Conservation (phyloP, 2,329 filamentous ascomycete genomes). For the Coniochaeta sp. region DNA sequence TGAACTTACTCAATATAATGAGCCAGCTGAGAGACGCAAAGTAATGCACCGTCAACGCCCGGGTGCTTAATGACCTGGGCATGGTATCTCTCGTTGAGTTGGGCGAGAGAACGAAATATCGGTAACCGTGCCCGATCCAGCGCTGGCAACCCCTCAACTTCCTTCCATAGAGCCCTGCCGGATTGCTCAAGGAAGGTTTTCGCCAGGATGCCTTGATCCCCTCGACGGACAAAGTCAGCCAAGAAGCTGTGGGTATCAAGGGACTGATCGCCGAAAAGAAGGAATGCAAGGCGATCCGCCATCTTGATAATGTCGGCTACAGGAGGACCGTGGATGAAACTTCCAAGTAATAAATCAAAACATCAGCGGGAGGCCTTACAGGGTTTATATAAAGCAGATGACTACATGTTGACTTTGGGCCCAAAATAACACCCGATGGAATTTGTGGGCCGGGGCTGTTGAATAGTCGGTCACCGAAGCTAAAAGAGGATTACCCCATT, state of each 20-base stretch:
- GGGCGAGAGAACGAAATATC: slow-evolving; percentile 53
- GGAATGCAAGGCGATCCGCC: slow-evolving; percentile 42
- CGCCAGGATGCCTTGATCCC: slow-evolving; percentile 43
- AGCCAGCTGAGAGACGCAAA: slow-evolving; percentile 58
- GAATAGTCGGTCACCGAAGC: slow-evolving; percentile 37
- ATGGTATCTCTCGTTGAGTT: slow-evolving; percentile 60
- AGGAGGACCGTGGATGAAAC: slow-evolving; percentile 5
- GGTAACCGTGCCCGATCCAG: slow-evolving; percentile 53
- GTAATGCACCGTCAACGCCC: slow-evolving; percentile 56
- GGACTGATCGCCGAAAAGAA: slow-evolving; percentile 68
- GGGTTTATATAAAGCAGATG: slow-evolving; percentile 10
- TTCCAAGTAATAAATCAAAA: background rate
- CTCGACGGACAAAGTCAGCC: slow-evolving; percentile 42
- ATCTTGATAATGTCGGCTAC: slow-evolving; percentile 26
- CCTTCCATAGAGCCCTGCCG: slow-evolving; percentile 50
- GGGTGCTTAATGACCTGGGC: slow-evolving; percentile 49
- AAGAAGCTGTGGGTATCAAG: slow-evolving; percentile 59
- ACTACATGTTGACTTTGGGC: background rate
- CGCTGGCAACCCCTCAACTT: slow-evolving; percentile 50
- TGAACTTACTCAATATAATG: slow-evolving; percentile 60
- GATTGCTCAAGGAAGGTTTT: slow-evolving; percentile 55
- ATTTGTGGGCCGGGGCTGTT: slow-evolving; percentile 26
- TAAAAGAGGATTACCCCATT: slow-evolving; percentile 28
- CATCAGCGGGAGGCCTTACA: background rate
- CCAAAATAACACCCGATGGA: slow-evolving; percentile 9